Base-by-base conservation (phyloP, 768 basidiomycete species). In the Amanita thiersii region DNA sequence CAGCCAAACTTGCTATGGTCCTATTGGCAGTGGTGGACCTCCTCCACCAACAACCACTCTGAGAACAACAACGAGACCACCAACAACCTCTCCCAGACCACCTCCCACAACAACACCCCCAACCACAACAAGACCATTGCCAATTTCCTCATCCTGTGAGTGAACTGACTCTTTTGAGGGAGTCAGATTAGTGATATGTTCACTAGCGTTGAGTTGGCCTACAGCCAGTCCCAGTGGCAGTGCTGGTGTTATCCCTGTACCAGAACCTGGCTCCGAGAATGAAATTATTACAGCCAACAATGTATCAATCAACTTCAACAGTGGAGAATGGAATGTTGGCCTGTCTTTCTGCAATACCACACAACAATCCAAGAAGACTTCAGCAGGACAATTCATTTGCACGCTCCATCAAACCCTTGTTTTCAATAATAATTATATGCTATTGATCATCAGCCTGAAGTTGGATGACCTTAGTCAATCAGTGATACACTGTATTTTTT, bases 1-100 rank as follows among this genome's bases (percentile, higher is more conserved):
- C 12, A 34, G 41, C 8, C 5, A 17, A 17, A 43, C 33, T 26
- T 36, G 41, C 19, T 41, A 32, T n/a, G 40, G 40, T 33, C 40
- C 40, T 4, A 20, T 31, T 32, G 39, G 28, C 19, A 31, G 39
- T 2, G 26, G 23, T 5, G 37, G 37, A 2, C 38, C 11, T 26
- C 25, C 10, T n/a, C 4, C n/a, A 28, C 12, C n/a, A 26, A 12
- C 14, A 8, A 11, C 3, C 4, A 21, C 24, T 5, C 14, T 12
- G 3, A 2, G 12, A 4, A 10, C 25, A 11, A 21, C 12, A 3
- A 11, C 17, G 24, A 11, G 25, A 3, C n/a, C 17, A 30, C 14
- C 17, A 12, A 9, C 23, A 28, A 9, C 29, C 20, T 30, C 5
- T 6, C 24, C 12, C 30, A 18, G 3, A 32, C 24, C 3, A 23